Evolutionary conservation across 495 filamentous ascomycete species (phyloP).

Genomic region (Podospora appendiculata): DNA sequence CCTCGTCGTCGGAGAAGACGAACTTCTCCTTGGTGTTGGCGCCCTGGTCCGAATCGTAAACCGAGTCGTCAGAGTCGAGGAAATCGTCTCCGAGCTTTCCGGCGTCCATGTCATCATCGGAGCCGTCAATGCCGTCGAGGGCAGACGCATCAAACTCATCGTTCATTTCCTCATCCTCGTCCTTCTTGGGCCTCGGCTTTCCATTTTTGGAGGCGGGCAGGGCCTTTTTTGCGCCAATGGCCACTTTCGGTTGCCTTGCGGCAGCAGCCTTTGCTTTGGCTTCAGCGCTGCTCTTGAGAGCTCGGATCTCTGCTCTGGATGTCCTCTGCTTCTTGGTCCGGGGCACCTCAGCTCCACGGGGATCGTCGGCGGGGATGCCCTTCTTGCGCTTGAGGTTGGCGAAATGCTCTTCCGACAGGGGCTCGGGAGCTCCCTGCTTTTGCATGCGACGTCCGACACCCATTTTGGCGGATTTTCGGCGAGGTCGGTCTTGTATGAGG

Average conservation of each 20-base stretch:
- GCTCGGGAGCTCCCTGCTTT: conserved; percentile 84
- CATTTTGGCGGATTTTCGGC: conserved; percentile 47
- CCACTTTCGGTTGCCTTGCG: neutral
- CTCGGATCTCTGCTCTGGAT: conserved; percentile 38
- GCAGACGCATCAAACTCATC: conserved; percentile 39
- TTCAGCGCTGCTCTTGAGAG: conserved; percentile 8
- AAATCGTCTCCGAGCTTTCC: conserved; percentile 46
- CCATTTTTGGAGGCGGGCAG: conserved; percentile 28
- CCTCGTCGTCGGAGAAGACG: conserved; percentile 94
- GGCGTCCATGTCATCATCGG: conserved; percentile 35
- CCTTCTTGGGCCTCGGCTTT: conserved; percentile 43
- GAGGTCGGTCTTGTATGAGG: neutral
- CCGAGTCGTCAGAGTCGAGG: conserved; percentile 51
- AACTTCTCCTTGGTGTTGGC: conserved; percentile 53
- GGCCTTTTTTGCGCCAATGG: conserved; percentile 26
- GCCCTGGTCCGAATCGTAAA: conserved; percentile 67
- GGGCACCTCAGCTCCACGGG: conserved; percentile 26
- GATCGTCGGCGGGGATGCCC: conserved; percentile 42
- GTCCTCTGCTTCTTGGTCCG: conserved; percentile 64
- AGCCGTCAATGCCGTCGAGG: conserved; percentile 45
- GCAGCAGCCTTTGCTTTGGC: conserved; percentile 5
- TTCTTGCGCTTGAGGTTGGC: conserved; percentile 71
- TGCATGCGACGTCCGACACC: conserved; percentile 86
- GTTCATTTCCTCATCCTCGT: conserved; percentile 47
- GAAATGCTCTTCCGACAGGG: conserved; percentile 73